Percentiles rank a stretch among this genome's conserved stretches.
These are phyloP conservation scores for Kentomonas sorsogonicus DNA, from an alignment of 208 protist species.

Conservation along the genomic window DNA sequence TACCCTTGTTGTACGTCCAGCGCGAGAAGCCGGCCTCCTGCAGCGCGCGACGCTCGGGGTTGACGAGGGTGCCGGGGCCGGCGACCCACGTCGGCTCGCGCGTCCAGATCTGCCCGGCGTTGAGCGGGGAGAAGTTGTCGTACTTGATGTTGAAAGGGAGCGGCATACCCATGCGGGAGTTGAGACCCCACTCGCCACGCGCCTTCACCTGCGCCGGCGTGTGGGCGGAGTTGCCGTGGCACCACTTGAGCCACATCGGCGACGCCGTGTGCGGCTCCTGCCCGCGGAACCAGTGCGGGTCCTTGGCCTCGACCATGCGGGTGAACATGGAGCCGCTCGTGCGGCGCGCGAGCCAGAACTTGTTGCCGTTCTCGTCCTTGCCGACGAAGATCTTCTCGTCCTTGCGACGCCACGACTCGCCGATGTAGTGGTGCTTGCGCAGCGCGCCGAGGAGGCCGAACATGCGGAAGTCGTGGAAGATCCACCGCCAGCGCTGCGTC, in stretches of 20 bases:
- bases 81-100: slow-evolving; percentile 85
- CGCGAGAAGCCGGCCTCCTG: slow-evolving; percentile 84
- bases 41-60: slow-evolving; percentile 67
- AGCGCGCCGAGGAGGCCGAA: slow-evolving; percentile 81
- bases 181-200: slow-evolving; percentile 82
- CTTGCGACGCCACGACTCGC: slow-evolving; percentile 80
- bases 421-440: slow-evolving; percentile 77
- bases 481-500: slow-evolving; percentile 75
- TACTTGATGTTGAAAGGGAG: slow-evolving; percentile 87
- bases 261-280: slow-evolving; percentile 57
- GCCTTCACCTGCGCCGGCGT: slow-evolving; percentile 82
- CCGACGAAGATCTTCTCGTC: slow-evolving; percentile 91
- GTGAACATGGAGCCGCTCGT: slow-evolving; percentile 37
- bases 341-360: slow-evolving; percentile 78
- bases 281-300: slow-evolving; percentile 86
- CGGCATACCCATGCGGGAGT: slow-evolving; percentile 74
- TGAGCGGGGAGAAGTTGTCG: slow-evolving; percentile 65
- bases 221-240: slow-evolving; percentile 73
- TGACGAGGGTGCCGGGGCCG: slow-evolving; percentile 57
- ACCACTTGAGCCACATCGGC: slow-evolving; percentile 84
- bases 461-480: slow-evolving; percentile 87
- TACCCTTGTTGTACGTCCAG: slow-evolving; percentile 80
- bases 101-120: slow-evolving; percentile 52
- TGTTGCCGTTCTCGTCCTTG: slow-evolving; percentile 90
- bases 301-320: slow-evolving; percentile 70